Base-by-base conservation (phyloP, 176 grass and related monocot genomes). In the Aegilops tauschii region DNA sequence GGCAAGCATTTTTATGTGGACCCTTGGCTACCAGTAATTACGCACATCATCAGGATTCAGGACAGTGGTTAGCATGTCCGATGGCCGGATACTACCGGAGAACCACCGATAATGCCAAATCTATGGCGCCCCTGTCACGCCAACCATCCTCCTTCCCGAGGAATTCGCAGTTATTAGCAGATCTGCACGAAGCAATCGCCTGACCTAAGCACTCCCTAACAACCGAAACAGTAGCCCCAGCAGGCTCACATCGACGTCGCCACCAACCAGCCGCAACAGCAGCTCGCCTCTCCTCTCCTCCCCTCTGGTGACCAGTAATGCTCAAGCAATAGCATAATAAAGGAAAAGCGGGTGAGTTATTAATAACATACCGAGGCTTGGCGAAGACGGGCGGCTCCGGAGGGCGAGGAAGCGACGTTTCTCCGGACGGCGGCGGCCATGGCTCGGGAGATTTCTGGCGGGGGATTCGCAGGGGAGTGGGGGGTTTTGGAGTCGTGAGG, bases 11-110 rank as follows among this genome's bases (percentile, higher is more conserved):
- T 82, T 58, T 27, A 39, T 12, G 82, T 85, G 90, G 82, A 91
- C 82, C 86, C 54, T 45, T 21, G 13, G 29, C 73, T 21, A 66
- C 8, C 45, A 77, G 73, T 77, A 47, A 72, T 50, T 70, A 68
- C 52, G 40, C 65, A 16, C 75, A 37, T 68, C 76, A 82, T 78
- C 65, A 92, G 72, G 83, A 79, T 42, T 78, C 65, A 92, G 72
- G 83, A 84, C 50, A 65, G 91, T 82, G 70, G 95, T 97, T 95
- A 83, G 88, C 76, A 84, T 86, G 93, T 97, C 95, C 73, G 32
- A 54, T 20, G 4, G 21, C 25, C 59, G 20, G 75, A 32, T n/a
- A 29, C 78, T 23, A 39, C 21, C 3, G 28, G 54, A 66, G 86
- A 88, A 88, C 78, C 70, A 52, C 86, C 77, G 18, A 81, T 82